Evolutionary conservation across 495 filamentous ascomycete genomes (phyloP), one percentile per base, ranked within the genome.

Genomic region (Coniosporium apollinis): DNA sequence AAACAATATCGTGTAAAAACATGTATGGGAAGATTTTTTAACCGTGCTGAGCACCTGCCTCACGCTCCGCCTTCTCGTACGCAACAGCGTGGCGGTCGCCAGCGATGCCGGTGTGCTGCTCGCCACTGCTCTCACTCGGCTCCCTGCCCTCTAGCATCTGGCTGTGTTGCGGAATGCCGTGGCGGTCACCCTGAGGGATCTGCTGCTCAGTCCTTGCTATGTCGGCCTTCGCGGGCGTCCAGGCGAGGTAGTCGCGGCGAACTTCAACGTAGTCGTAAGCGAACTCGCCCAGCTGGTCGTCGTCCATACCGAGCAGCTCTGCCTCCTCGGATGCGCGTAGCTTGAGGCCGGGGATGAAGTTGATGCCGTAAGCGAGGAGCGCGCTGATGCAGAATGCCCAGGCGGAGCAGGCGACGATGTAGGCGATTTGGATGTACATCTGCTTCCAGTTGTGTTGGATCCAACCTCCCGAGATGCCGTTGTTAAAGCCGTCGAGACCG

Each of bases 191-290:
- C 35, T 74, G 65, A 1, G 74, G 65, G 40, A 79, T 70, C 42
- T 77, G 61, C 48, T 76, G 67, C 28, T 76, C 69, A 31, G 59
- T 62, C 22, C 58, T 50, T 11, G 64, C 65, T 43, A 76, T 76
- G 22, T 79, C 74, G 24, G 59, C 51, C 55, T 81, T 81, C 38
- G 82, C 79, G 0, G 89, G 87, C 3, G 83, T 94, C 89, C 89
- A 97, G 30, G 89, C 89, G 11, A 94, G 72, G 64, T 94, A 97
- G 55, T 97, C 89, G 41, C 89, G 74, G 38, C 89, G 77, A 41
- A 97, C 89, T 65, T 97, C 89, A 46, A 97, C 89, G 56, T 97
- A 97, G 59, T 97, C 89, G 63, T 97, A 97, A 5, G 89, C 91
- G 52, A 97, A 97, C 58, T 97, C 89, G 51, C 89, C 89, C 22